A percentile compares a stretch with the other conserved stretches of the same genome.
These are phyloP conservation scores for Chrysanthemum lavandulifolium DNA, from an alignment of 129 eudicot species.

Conservation along the genomic window DNA sequence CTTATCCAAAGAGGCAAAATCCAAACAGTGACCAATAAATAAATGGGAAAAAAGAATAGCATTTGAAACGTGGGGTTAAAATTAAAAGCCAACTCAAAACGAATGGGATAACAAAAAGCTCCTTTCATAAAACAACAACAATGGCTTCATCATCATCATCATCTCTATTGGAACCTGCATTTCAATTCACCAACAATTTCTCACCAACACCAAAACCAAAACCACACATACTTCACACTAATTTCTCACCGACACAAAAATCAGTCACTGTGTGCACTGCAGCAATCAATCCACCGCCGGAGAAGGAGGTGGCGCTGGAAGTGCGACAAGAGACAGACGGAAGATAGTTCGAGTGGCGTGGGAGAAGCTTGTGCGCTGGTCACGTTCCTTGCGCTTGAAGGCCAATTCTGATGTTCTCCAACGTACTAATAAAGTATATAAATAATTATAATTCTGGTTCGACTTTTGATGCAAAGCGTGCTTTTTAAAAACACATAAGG, in stretches of 20 bases:
- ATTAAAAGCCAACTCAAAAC: too few relatives aligned
- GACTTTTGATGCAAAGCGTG: too few relatives aligned
- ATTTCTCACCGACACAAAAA: conserved; percentile 1
- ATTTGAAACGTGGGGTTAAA: too few relatives aligned
- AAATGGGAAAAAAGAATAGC: too few relatives aligned
- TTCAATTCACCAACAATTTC: conserved; percentile 27
- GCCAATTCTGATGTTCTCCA: conserved; percentile 86
- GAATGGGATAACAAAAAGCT: too few relatives aligned
- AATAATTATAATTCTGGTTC: too few relatives aligned
- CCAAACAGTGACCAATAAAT: too few relatives aligned
- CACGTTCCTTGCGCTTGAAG: conserved; percentile 74
- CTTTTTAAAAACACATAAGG: too few relatives aligned
- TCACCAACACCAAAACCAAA: conserved; percentile 29
- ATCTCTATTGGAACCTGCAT: not conserved
- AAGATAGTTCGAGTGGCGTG: conserved; percentile 79
- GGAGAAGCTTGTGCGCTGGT: conserved; percentile 98
- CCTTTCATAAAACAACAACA: too few relatives aligned
- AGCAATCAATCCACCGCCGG: conserved; percentile 36
- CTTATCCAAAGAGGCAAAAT: too few relatives aligned
- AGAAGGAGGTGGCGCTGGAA: conserved; percentile 32
- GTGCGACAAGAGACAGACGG: conserved; percentile 59
- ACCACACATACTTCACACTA: not conserved
- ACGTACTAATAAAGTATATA: conserved; percentile 74
- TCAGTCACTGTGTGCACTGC: conserved; percentile 19
- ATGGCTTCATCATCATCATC: conserved; percentile 19